Conservation (phyloP, 2,329 filamentous ascomycete genomes). For the Lecanicillium sp. region DNA sequence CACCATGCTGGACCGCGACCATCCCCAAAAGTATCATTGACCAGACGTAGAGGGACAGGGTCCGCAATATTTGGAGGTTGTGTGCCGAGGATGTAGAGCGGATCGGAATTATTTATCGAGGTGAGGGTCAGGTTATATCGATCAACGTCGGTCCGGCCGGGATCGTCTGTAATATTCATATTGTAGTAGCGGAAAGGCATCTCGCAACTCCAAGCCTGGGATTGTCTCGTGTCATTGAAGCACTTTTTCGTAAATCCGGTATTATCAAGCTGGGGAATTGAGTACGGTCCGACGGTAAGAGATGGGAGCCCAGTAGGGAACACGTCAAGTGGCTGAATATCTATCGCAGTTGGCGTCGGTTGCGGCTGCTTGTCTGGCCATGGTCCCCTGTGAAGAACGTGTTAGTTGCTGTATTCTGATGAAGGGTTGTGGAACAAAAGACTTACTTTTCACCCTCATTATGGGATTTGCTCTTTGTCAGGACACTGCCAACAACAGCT, state of each 20-base stretch:
- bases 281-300: constrained; percentile 46
- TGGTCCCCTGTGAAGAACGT: neutral
- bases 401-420: neutral
- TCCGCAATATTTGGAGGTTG: constrained; percentile 38
- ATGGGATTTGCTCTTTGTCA: constrained; percentile 15
- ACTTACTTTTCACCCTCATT: constrained; percentile 17
- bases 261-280: constrained; percentile 44
- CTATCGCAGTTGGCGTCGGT: constrained; percentile 29
- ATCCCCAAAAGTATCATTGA: constrained; percentile 41
- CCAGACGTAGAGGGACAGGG: constrained; percentile 33
- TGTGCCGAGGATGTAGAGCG: constrained; percentile 42
- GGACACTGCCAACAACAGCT: constrained; percentile 43
- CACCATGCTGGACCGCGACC: constrained; percentile 47
- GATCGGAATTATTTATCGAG: constrained; percentile 27
- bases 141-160: constrained; percentile 17
- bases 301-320: constrained; percentile 41
- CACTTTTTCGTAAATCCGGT: constrained; percentile 41
- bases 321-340: constrained; percentile 42
- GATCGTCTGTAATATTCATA: constrained; percentile 28
- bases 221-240: constrained; percentile 44
- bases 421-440: neutral
- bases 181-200: constrained; percentile 37
- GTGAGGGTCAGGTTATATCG: constrained; percentile 34
- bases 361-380: constrained; percentile 16
- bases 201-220: constrained; percentile 56